Conservation (phyloP, 1,284 basidiomycete genomes). For the Boletus semigastroideus region DNA sequence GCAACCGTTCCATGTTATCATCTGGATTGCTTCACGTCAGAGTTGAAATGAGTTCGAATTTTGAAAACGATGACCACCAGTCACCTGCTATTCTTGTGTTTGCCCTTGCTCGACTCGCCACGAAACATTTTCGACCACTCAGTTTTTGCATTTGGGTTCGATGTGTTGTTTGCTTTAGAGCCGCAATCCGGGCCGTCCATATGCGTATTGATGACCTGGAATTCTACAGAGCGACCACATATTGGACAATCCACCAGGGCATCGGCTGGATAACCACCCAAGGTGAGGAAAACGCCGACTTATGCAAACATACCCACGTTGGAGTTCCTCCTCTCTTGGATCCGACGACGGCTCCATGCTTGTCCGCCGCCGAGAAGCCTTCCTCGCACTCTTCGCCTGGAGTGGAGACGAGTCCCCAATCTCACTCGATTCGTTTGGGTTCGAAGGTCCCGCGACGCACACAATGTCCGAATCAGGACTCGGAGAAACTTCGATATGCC, state of each 20-base stretch:
- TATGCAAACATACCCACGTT: slow-evolving; percentile 16
- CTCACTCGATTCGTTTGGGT: slow-evolving; percentile 26
- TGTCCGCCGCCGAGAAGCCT: slow-evolving; percentile 10
- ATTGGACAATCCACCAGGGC: slow-evolving; percentile 54
- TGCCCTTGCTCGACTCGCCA: slow-evolving; percentile 36
- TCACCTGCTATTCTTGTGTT: slow-evolving; percentile 44
- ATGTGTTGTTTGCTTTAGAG: slow-evolving; percentile 16
- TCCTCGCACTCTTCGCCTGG: slow-evolving; percentile 22
- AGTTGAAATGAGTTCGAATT: slow-evolving; percentile 14
- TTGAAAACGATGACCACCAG: slow-evolving; percentile 4
- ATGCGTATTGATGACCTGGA: slow-evolving; percentile 54
- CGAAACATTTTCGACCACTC: slow-evolving; percentile 56
- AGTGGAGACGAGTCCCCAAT: slow-evolving; percentile 26
- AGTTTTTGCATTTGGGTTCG: slow-evolving; percentile 30
- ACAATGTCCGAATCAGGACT: slow-evolving; percentile 25
- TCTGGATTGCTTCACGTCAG: slow-evolving; percentile 31
- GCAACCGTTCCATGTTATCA: slow-evolving; percentile 48
- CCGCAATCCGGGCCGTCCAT: slow-evolving; percentile 48
- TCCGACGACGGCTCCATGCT: slow-evolving; percentile 24
- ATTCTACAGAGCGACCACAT: slow-evolving; percentile 47
- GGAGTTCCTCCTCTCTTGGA: slow-evolving; percentile 29
- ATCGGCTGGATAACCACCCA: slow-evolving; percentile 26
- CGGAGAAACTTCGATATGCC: slow-evolving; percentile 14
- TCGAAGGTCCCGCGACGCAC: slow-evolving; percentile 29
- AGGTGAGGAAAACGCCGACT: not conserved